phyloP scores from a whole-genome alignment of 2,329 filamentous ascomycete genomes.

The Penicillium expansum region DNA sequence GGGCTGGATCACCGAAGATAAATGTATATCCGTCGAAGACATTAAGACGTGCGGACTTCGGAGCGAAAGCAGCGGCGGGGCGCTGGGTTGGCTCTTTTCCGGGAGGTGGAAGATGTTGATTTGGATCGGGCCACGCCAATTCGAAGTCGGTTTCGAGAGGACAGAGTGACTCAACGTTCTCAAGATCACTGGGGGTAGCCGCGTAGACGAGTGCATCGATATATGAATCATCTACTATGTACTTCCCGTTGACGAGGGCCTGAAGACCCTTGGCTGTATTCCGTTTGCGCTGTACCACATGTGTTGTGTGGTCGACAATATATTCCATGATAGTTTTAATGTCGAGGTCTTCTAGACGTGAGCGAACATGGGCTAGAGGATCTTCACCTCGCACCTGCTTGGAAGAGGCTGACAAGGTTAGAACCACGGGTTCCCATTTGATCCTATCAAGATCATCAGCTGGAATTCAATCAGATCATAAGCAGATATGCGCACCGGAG shows the following conservation, averaged over 20 bases:
- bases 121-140: slow-evolving; percentile 71
- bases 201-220: slow-evolving; percentile 68
- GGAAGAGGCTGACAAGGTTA: slow-evolving; percentile 74
- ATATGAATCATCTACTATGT: slow-evolving; percentile 71
- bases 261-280: slow-evolving; percentile 87
- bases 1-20: slow-evolving; percentile 73
- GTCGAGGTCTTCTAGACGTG: slow-evolving; percentile 76
- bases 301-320: slow-evolving; percentile 68
- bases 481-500: slow-evolving; percentile 34
- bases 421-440: slow-evolving; percentile 74
- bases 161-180: slow-evolving; percentile 51
- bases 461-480: neutral
- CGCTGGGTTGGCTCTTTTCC: slow-evolving; percentile 73
- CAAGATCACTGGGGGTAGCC: slow-evolving; percentile 51
- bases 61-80: slow-evolving; percentile 67
- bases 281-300: slow-evolving; percentile 83
- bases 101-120: slow-evolving; percentile 67
- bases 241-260: slow-evolving; percentile 75
- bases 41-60: slow-evolving; percentile 62
- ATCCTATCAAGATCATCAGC: slow-evolving; percentile 52
- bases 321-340: slow-evolving; percentile 81
- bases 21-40: slow-evolving; percentile 88
- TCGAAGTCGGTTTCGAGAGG: slow-evolving; percentile 78
- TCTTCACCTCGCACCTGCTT: slow-evolving; percentile 66
- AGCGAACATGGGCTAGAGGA: slow-evolving; percentile 60